These are phyloP conservation scores for Suillus cothurnatus DNA, from an alignment of 768 basidiomycete genomes.

Conservation along the genomic window DNA sequence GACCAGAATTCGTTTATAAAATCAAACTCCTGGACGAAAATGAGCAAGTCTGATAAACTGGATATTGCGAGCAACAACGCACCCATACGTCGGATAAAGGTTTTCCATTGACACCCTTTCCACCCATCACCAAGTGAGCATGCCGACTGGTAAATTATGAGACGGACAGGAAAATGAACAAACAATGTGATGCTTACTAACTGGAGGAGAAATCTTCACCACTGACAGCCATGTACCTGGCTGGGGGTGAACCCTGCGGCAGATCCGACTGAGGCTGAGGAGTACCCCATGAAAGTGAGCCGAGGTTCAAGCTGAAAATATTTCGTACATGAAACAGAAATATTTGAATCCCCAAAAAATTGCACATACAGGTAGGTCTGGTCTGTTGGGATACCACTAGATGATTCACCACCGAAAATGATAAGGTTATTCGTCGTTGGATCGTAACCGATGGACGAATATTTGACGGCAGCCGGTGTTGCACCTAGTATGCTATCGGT, in stretches of 20 bases:
- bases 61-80: slow-evolving; percentile 25
- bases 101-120: slow-evolving; percentile 54
- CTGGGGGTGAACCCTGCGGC: slow-evolving; percentile 49
- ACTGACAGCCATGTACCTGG: slow-evolving; percentile 63
- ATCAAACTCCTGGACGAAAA: slow-evolving; percentile 65
- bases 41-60: slow-evolving; percentile 12
- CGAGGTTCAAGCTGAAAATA: slow-evolving; percentile 58
- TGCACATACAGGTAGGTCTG: slow-evolving; percentile 66
- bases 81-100: slow-evolving; percentile 78
- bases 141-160: slow-evolving; percentile 55
- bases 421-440: slow-evolving; percentile 55
- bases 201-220: slow-evolving; percentile 78
- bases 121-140: slow-evolving; percentile 75
- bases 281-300: slow-evolving; percentile 58
- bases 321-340: slow-evolving; percentile 9
- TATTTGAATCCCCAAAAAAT: neutral
- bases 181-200: slow-evolving; percentile 56
- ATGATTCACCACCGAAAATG: slow-evolving; percentile 77
- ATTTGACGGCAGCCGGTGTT: slow-evolving; percentile 61
- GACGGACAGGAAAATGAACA: slow-evolving; percentile 16
- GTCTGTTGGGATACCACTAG: slow-evolving; percentile 60
- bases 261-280: slow-evolving; percentile 57
- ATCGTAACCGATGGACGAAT: slow-evolving; percentile 66
- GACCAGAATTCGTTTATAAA: slow-evolving; percentile 80
- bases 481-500: slow-evolving; percentile 56